phyloP scores from a whole-genome alignment of 306 rosid species.

The Cicer chorassanicum region DNA sequence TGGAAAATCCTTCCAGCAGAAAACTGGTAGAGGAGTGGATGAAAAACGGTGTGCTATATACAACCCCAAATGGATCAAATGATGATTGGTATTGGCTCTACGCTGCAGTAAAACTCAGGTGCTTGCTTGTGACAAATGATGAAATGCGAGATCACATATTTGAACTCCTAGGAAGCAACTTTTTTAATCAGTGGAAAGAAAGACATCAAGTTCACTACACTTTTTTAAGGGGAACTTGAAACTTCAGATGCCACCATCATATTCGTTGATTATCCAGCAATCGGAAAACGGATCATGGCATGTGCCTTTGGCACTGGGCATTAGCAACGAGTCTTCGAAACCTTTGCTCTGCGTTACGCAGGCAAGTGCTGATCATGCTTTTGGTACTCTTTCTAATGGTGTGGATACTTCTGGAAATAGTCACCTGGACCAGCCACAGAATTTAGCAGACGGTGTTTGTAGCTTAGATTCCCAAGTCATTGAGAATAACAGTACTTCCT shows the following conservation, averaged over 20 bases:
- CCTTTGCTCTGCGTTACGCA: constrained; percentile 83
- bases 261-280: constrained; percentile 91
- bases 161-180: constrained; percentile 79
- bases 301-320: constrained; percentile 59
- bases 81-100: constrained; percentile 98
- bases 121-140: constrained; percentile 90
- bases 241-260: constrained; percentile 80
- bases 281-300: constrained; percentile 87
- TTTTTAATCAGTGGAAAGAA: constrained; percentile 92
- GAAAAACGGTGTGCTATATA: constrained; percentile 70
- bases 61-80: constrained; percentile 87
- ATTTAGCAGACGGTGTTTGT: constrained; percentile 24
- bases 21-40: constrained; percentile 75
- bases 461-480: constrained; percentile 40
- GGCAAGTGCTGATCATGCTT: constrained; percentile 41
- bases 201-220: constrained; percentile 91
- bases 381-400: constrained; percentile 28
- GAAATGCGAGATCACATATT: constrained; percentile 97
- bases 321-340: constrained; percentile 48
- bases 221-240: constrained; percentile 72
- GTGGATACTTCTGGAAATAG: constrained; percentile 45
- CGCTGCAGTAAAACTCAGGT: constrained; percentile 78
- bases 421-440: constrained; percentile 29
- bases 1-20: constrained; percentile 70
- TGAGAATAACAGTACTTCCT: constrained; percentile 39